Percentiles rank a stretch among this genome's conserved stretches.
Conservation (phyloP, 768 basidiomycete genomes). For the Dendrothele bispora region DNA sequence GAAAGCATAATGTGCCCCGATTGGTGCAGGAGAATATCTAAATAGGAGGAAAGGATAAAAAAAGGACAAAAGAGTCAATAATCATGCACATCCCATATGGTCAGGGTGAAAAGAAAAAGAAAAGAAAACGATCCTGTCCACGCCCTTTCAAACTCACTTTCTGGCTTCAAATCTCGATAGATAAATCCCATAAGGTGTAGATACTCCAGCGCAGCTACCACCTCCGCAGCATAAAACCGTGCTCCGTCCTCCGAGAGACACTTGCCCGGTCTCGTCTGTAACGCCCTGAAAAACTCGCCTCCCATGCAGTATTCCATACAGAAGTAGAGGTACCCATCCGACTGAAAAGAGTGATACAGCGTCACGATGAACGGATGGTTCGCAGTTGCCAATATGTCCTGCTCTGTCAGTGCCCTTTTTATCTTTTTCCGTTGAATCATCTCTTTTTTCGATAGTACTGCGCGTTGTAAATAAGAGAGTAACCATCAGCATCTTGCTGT, state of each 20-base stretch:
- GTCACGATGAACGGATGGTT: conserved; percentile 99
- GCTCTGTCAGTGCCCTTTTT: conserved; percentile 96
- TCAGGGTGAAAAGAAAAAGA: conserved; percentile 10
- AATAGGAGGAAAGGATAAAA: conserved; percentile 2
- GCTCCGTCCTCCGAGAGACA: conserved; percentile 95
- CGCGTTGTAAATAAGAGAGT: too few species aligned
- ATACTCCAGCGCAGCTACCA: conserved; percentile 96
- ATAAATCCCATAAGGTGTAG: conserved; percentile 99
- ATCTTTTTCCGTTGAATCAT: conserved; percentile 99
- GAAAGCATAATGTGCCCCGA: conserved; percentile 99
- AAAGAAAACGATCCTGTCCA: conserved; percentile 8
- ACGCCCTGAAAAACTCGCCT: conserved; percentile 97
- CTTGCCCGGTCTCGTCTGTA: conserved; percentile 95
- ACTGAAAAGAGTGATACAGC: conserved; percentile 98
- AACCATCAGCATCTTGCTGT: too few species aligned
- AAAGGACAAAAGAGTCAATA: too few species aligned
- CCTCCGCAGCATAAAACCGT: conserved; percentile 98
- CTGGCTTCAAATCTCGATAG: conserved; percentile 98
- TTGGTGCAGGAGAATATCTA: conserved; percentile 96
- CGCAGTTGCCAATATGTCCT: conserved; percentile 97
- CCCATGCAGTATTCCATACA: conserved; percentile 99
- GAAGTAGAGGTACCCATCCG: conserved; percentile 96
- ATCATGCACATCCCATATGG: neutral
- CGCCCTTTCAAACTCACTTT: conserved; percentile 69
- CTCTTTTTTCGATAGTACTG: conserved; percentile 97